Evolutionary conservation across 1,284 basidiomycete genomes (phyloP), one percentile per base, ranked within the genome.

Genomic region (Cryptococcus amylolentus): DNA sequence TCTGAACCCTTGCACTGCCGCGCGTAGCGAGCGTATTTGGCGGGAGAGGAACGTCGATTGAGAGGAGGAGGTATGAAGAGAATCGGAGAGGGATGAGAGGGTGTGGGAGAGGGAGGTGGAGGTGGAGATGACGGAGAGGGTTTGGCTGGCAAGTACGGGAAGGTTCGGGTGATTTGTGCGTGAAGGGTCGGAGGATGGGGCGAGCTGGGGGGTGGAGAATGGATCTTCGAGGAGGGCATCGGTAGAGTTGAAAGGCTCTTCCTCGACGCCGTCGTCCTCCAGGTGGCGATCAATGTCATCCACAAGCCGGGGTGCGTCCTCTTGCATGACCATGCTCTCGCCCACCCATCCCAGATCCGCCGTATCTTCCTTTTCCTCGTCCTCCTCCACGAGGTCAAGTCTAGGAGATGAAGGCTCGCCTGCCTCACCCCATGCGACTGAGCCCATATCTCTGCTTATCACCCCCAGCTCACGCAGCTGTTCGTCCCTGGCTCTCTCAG

Each of bases 1-100:
- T 26, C 55, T 28, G 31, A 49, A 55, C 1, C 48, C 47, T 14
- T 54, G 55, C 7, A 63, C 48, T 2, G 54, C 53, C 10, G 58
- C 52, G 47, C 52, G 51, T 12, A 65, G 58, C 5, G 59, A 58
- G 47, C 54, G 49, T 4, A 63, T 28, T 28, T 59, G 59, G 7
- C 64, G 39, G 2, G 54, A 28, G 5, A 61, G 9, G 8, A 56
- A 55, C 1, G 55, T 59, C 13, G 51, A 45, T 5, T 61, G 27
- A 4, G 64, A 65, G 1, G 57, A 45, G 12, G 55, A 35, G 1
- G 51, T 57, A 43, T 57, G 57, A 13, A 63, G 39, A 8, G 54
- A 51, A 6, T 65, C 64, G 28, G 52, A 51, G 10, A 64, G 23
- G 13, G 41, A n/a, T 6, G 14, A 27, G n/a, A 60, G 46, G 28